Percentiles rank a stretch among this genome's conserved stretches.
phyloP scores from a whole-genome alignment of 345 rosid species.

The Lagerstroemia speciosa region DNA sequence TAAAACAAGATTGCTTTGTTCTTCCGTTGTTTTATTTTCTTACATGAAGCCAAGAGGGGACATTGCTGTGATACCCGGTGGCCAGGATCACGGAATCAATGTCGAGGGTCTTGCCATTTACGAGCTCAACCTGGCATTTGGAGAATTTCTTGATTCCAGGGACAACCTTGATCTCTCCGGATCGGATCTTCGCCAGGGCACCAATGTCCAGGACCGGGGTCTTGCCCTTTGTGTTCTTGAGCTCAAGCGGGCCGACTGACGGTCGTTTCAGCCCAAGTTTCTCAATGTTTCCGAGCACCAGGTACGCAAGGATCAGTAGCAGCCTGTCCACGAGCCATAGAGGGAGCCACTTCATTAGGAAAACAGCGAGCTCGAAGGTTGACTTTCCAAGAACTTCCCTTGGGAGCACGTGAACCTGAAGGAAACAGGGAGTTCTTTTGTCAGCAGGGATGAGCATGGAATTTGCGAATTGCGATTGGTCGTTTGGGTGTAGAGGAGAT shows the following conservation, averaged over 20 bases:
- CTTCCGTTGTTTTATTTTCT: conserved; percentile 2
- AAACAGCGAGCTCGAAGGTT: conserved; percentile 49
- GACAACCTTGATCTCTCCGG: conserved; percentile 68
- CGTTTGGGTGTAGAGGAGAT: background rate
- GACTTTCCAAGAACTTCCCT: conserved; percentile 73
- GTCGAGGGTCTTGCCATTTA: conserved; percentile 47
- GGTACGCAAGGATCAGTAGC: conserved; percentile 45
- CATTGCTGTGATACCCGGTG: conserved; percentile 93
- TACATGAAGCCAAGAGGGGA: conserved; percentile 86
- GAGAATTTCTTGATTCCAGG: conserved; percentile 59
- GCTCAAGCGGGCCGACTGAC: conserved; percentile 49
- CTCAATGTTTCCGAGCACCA: conserved; percentile 48
- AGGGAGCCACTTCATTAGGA: conserved; percentile 58
- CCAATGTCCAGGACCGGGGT: conserved; percentile 85
- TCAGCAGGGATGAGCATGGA: background rate
- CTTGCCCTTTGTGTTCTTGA: conserved; percentile 55
- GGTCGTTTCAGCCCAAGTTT: conserved; percentile 70
- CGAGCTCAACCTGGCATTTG: conserved; percentile 51
- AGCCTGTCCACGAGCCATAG: conserved; percentile 72
- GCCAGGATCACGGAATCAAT: conserved; percentile 77
- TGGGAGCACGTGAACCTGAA: conserved; percentile 82
- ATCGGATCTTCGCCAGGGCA: conserved; percentile 52
- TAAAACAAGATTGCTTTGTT: background rate
- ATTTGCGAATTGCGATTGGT: background rate
- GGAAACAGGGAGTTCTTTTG: background rate